A percentile compares a stretch with the other conserved stretches of the same genome.
Evolutionary conservation across 176 grass and related monocot species (phyloP).

Genomic region (Microstegium vimineum): DNA sequence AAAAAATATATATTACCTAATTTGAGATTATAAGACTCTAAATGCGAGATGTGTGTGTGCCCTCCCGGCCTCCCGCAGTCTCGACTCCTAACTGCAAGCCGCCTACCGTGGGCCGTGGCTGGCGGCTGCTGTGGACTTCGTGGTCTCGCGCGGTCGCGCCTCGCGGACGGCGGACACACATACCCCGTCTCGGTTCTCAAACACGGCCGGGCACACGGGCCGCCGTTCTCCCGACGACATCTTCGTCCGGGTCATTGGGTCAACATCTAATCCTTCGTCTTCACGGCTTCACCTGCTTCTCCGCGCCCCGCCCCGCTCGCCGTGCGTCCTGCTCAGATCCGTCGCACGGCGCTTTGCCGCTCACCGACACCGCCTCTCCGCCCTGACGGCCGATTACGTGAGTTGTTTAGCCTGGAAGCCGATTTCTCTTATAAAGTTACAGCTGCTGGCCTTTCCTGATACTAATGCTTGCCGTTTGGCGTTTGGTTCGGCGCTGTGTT

Average conservation of each 20-base stretch:
- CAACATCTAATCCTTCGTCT: not conserved
- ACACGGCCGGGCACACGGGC: not conserved
- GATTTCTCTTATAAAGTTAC: not conserved
- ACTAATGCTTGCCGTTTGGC: not conserved
- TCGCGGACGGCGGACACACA: no score
- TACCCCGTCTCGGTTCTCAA: not conserved
- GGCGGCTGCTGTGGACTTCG: no score
- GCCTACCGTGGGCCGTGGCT: no score
- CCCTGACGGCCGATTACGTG: not conserved
- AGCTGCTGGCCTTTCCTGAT: not conserved
- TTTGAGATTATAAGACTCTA: no score
- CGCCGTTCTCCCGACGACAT: not conserved
- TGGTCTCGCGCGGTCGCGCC: no score
- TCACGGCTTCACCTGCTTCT: constrained; percentile 10
- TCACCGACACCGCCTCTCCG: not conserved
- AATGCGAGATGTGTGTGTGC: no score
- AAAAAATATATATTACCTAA: no score
- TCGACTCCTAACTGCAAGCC: no score
- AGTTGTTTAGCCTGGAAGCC: not conserved
- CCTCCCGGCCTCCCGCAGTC: no score
- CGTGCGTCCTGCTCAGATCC: constrained; percentile 5
- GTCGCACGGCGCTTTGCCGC: not conserved
- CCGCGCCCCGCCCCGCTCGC: not conserved
- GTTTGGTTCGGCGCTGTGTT: not conserved
- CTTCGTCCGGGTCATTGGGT: not conserved